Conservation (phyloP, 2,329 filamentous ascomycete genomes). For the Bipolaris zeicola region DNA sequence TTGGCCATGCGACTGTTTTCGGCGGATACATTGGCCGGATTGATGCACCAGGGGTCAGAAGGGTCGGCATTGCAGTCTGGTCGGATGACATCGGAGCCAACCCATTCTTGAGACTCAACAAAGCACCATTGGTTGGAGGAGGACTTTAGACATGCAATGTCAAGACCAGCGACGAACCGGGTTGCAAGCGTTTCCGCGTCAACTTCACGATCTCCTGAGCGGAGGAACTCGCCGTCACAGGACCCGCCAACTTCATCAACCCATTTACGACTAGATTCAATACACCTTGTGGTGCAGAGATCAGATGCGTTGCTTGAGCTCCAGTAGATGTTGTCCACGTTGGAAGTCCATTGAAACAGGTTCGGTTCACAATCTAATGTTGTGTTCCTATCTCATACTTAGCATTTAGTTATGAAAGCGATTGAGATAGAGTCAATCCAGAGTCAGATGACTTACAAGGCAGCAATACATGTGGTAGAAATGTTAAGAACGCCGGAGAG, state of each 20-base stretch:
- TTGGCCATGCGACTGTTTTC: background rate
- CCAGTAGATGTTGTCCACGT: background rate
- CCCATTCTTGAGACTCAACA: conserved; percentile 2
- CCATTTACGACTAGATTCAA: background rate
- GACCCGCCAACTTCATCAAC: background rate
- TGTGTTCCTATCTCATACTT: background rate
- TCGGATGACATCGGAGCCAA: background rate
- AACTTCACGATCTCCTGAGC: background rate
- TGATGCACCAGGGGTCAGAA: conserved; percentile 1
- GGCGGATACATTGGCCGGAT: background rate
- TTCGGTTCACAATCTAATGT: background rate
- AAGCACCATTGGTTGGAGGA: conserved; percentile 3
- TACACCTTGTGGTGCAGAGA: background rate
- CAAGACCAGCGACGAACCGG: background rate
- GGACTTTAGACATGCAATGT: background rate
- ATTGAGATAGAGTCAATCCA: background rate
- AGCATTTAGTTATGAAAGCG: background rate
- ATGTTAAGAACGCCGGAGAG: background rate
- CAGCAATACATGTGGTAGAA: background rate
- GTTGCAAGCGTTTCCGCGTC: background rate
- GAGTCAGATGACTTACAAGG: background rate
- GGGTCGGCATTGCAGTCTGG: conserved; percentile 2
- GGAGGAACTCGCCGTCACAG: background rate
- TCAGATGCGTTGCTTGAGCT: background rate
- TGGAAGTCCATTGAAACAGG: background rate